Evolutionary conservation across 2,329 filamentous ascomycete genomes (phyloP).

Genomic region (Ceratocystis cacaofunesta): DNA sequence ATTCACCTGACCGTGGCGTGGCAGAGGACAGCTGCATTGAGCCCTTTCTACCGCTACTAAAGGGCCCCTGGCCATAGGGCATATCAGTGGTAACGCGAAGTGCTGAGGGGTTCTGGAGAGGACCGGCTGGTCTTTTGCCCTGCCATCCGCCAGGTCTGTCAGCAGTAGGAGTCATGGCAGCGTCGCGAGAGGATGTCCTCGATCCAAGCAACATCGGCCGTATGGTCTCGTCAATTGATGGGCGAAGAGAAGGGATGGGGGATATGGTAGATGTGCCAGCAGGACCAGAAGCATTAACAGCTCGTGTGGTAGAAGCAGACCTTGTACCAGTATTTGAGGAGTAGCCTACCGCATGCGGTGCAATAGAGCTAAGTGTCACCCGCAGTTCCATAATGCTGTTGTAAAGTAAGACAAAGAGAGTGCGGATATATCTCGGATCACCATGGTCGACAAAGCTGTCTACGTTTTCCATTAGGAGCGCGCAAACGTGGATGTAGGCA

Average conservation of each 20-base stretch:
- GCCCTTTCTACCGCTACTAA: constrained; percentile 24
- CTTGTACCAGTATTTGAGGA: constrained; percentile 6
- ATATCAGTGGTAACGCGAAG: constrained; percentile 42
- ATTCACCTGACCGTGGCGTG: constrained; percentile 74
- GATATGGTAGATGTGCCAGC: constrained; percentile 13
- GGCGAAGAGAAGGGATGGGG: constrained; percentile 1
- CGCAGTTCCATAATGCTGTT: constrained; percentile 54
- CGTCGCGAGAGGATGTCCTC: constrained; percentile 29
- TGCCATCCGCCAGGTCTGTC: constrained; percentile 32
- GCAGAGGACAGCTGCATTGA: constrained; percentile 39
- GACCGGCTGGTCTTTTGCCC: constrained; percentile 22
- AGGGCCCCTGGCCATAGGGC: constrained; percentile 33
- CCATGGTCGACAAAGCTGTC: constrained; percentile 50
- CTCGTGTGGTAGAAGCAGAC: constrained; percentile 1
- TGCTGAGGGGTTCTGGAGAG: constrained; percentile 36
- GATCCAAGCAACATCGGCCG: constrained; percentile 23
- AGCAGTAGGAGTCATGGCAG: constrained; percentile 37
- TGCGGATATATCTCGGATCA: constrained; percentile 51
- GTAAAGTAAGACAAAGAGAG: constrained; percentile 47
- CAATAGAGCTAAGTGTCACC: constrained; percentile 32
- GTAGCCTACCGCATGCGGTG: constrained; percentile 14
- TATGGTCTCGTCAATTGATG: constrained; percentile 32
- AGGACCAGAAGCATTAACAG: neutral
- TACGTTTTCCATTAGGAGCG: constrained; percentile 44
- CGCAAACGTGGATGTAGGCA: constrained; percentile 51